phyloP scores from a whole-genome alignment of 2,329 filamentous ascomycete genomes.

The Blastomyces parvus region DNA sequence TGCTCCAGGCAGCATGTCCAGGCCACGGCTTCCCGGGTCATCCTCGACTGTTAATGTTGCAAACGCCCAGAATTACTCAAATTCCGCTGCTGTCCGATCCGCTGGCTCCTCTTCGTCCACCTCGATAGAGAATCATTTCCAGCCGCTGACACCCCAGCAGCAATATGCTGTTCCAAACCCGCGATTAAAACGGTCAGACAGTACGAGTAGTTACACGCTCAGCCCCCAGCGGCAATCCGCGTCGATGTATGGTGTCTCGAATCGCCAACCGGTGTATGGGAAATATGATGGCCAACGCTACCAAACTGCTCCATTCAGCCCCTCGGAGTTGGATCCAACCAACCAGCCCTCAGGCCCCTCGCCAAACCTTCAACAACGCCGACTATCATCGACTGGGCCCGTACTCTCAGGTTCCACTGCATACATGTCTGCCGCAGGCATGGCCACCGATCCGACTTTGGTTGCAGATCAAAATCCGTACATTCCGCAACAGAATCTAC shows the following conservation, averaged over 20 bases:
- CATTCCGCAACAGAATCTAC: conserved; percentile 13
- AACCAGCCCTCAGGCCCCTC: conserved; percentile 11
- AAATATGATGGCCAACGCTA: conserved; percentile 14
- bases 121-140: conserved; percentile 24
- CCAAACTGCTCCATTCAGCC: conserved; percentile 14
- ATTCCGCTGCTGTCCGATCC: conserved; percentile 14
- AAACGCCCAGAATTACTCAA: conserved; percentile 11
- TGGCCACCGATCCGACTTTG: conserved; percentile 12
- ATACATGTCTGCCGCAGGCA: conserved; percentile 18
- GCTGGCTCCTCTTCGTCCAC: conserved; percentile 24
- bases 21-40: conserved; percentile 9
- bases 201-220: conserved; percentile 22
- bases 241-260: conserved; percentile 22
- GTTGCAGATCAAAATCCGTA: conserved; percentile 10
- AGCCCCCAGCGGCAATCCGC: conserved; percentile 21
- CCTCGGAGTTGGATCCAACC: conserved; percentile 17
- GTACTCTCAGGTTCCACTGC: conserved; percentile 10
- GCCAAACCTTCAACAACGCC: conserved; percentile 12
- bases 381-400: conserved; percentile 14
- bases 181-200: conserved; percentile 22
- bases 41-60: conserved; percentile 13
- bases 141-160: conserved; percentile 21
- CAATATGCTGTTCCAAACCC: conserved; percentile 19
- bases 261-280: conserved; percentile 20
- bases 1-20: not conserved